Conservation (phyloP, 352 stramenopile species). For the Globisporangium echinulatum region DNA sequence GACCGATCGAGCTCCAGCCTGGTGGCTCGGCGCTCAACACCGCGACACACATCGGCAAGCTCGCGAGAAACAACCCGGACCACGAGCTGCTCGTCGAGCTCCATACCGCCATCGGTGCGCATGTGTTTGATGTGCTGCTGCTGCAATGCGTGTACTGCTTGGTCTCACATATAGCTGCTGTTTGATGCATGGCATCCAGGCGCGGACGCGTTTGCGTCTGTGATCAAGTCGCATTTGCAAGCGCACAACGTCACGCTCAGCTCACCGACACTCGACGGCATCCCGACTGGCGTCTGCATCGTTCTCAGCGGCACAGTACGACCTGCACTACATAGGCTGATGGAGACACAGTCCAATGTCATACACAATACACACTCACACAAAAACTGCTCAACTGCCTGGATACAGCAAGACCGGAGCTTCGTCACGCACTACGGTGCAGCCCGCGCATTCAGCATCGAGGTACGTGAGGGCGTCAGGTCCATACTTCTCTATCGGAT, state of each 20-base stretch:
- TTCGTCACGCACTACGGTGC: constrained; percentile 83
- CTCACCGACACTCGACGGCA: constrained; percentile 28
- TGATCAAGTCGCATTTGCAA: constrained; percentile 42
- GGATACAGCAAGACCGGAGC: constrained; percentile 53
- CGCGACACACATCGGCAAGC: constrained; percentile 65
- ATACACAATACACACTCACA: background rate
- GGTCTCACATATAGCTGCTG: background rate
- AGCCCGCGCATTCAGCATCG: constrained; percentile 44
- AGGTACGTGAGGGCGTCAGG: constrained; percentile 23
- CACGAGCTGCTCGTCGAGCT: constrained; percentile 37
- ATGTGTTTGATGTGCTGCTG: background rate
- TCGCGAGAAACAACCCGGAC: constrained; percentile 22
- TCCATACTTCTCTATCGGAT: background rate
- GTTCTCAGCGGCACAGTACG: constrained; percentile 59
- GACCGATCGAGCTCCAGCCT: constrained; percentile 66
- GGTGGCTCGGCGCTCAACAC: constrained; percentile 82
- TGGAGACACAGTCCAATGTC: background rate
- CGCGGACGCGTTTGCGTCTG: constrained; percentile 32
- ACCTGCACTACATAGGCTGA: no score
- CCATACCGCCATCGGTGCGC: constrained; percentile 46
- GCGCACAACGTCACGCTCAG: constrained; percentile 30
- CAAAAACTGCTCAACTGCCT: background rate
- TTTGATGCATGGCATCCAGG: constrained; percentile 16
- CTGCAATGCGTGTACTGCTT: background rate
- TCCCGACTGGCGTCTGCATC: constrained; percentile 73